Conservation (phyloP, 495 filamentous ascomycete species). For the Xylaria cubensis region DNA sequence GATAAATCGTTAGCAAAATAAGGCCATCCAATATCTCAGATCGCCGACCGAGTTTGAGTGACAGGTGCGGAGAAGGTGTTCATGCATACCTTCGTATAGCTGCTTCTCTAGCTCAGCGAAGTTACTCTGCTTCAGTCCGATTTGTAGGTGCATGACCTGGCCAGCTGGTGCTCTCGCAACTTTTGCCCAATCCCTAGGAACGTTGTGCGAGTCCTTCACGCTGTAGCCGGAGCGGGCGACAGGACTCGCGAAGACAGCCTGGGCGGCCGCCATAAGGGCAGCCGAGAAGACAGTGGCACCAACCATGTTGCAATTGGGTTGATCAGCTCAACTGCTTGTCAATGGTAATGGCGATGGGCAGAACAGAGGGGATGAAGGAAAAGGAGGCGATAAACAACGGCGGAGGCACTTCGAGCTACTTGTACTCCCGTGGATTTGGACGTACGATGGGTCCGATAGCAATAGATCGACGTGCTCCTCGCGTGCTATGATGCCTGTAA, state of each 20-base stretch:
- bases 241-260: slow-evolving; percentile 39
- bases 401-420: slow-evolving; percentile 7
- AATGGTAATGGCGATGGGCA: background rate
- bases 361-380: background rate
- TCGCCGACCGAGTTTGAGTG: slow-evolving; percentile 43
- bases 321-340: slow-evolving; percentile 5
- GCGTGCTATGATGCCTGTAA: slow-evolving; percentile 24
- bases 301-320: slow-evolving; percentile 36
- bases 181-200: slow-evolving; percentile 56
- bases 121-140: slow-evolving; percentile 47
- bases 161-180: slow-evolving; percentile 54
- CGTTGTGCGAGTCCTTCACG: slow-evolving; percentile 59
- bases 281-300: slow-evolving; percentile 37
- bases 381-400: background rate
- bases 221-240: slow-evolving; percentile 51
- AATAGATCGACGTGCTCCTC: slow-evolving; percentile 12
- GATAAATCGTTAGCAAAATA: slow-evolving; percentile 44
- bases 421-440: slow-evolving; percentile 7
- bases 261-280: slow-evolving; percentile 35
- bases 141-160: slow-evolving; percentile 43
- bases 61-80: background rate
- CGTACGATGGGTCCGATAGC: slow-evolving; percentile 2
- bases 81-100: slow-evolving; percentile 49
- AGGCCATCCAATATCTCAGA: background rate
- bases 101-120: slow-evolving; percentile 61